Percentiles rank a stretch among this genome's conserved stretches.
Conservation (phyloP, 2,329 filamentous ascomycete genomes). For the Rhexocercosporidium sp. region DNA sequence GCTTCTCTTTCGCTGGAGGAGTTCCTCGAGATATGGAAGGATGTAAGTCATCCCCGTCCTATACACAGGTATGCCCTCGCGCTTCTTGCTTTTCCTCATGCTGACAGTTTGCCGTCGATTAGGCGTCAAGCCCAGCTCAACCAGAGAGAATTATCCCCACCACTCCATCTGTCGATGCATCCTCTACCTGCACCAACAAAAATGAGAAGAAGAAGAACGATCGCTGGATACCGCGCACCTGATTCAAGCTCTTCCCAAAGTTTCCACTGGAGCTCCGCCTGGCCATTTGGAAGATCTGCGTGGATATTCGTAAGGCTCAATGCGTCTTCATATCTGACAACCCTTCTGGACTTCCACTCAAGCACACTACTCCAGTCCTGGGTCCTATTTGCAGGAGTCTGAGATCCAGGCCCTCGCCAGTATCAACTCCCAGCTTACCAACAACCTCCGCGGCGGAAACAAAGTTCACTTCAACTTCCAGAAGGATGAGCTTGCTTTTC, state of each 20-base stretch:
- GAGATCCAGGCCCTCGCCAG: not conserved
- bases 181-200: not conserved
- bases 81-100: too few relatives aligned
- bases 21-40: too few relatives aligned
- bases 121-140: too few relatives aligned
- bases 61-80: too few relatives aligned
- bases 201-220: not conserved
- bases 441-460: not conserved
- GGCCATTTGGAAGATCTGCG: not conserved
- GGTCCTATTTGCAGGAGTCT: not conserved
- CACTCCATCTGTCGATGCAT: not conserved
- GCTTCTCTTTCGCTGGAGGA: too few relatives aligned
- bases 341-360: not conserved
- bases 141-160: not conserved
- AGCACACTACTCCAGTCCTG: not conserved
- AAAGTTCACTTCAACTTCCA: too few relatives aligned
- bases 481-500: too few relatives aligned
- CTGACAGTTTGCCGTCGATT: too few relatives aligned
- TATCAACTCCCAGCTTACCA: not conserved
- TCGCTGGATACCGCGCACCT: not conserved
- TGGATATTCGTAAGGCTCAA: not conserved
- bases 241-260: not conserved
- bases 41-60: too few relatives aligned
- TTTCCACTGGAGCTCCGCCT: not conserved
- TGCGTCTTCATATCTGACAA: not conserved